Evolutionary conservation across 2,329 filamentous ascomycete species (phyloP), one percentile per base, ranked within the genome.

Genomic region (Pestalotiopsis sp.): DNA sequence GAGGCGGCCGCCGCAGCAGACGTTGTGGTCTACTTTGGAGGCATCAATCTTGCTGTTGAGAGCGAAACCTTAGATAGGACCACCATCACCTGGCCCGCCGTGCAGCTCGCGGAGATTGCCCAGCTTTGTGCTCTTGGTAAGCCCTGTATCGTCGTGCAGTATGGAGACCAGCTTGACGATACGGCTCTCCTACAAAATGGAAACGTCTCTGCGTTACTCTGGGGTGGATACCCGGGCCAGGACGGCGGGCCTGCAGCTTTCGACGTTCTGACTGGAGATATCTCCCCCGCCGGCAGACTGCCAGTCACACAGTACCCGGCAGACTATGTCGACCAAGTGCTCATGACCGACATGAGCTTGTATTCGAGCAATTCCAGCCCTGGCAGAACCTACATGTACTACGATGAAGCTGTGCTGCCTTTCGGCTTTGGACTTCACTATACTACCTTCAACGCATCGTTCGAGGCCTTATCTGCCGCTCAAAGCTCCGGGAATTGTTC

Each of bases 181-280:
- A 76, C 81, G 2, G 79, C 83, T 3, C 76, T 86, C 49, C 70
- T 82, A n/a, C 76, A 76, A 57, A 82, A 86, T 69, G 69, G 76
- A 9, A 83, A 83, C 70, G 78, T 87, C 71, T 81, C 77, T n/a
- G 80, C 82, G 0, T 72, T 87, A 0, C 66, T 87, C 0, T 87
- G 85, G 85, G 83, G 76, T 2, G 84, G 85, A 2, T 87, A 84
- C 70, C 85, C 85, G 1, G 85, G 85, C 17, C 85, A 87, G 77
- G 79, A 83, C 65, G 85, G 85, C 13, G 85, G 85, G 20, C 75
- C 78, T 13, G 85, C 85, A 0, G 76, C 87, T 39, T 73, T 86
- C 64, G 80, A 86, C 70, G 80, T 87, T 63, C 72, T 87, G 36
- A 81, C 79, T 12, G 85, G 85, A 4, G 81, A 80, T 31, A 76